phyloP scores from a whole-genome alignment of 2,329 filamentous ascomycete species.

The Penicillium paneum region DNA sequence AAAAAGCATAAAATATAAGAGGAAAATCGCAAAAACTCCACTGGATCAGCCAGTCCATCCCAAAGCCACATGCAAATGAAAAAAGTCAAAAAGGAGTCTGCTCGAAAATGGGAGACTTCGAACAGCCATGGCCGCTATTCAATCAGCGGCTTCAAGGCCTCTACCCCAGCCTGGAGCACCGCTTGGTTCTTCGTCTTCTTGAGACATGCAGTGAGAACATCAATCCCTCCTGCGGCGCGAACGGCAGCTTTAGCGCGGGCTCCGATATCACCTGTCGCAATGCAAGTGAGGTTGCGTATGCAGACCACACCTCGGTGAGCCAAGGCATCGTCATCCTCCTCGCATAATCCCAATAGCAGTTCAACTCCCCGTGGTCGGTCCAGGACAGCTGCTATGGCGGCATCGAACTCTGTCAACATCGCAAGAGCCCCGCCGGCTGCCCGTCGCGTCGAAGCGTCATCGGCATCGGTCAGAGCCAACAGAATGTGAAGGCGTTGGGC shows the following conservation, averaged over 20 bases:
- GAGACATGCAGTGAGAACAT: conserved; percentile 66
- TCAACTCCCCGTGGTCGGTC: conserved; percentile 68
- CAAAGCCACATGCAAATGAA: conserved; percentile 12
- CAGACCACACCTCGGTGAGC: conserved; percentile 70
- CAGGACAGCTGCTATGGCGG: conserved; percentile 68
- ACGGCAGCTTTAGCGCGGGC: conserved; percentile 59
- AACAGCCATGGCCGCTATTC: conserved; percentile 28
- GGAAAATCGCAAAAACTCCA: conserved; percentile 7
- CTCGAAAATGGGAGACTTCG: conserved; percentile 2
- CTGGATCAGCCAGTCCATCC: neutral
- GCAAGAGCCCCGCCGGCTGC: conserved; percentile 88
- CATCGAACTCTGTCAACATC: conserved; percentile 74
- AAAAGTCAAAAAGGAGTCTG: conserved; percentile 6
- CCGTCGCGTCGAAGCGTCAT: conserved; percentile 73
- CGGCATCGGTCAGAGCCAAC: conserved; percentile 80
- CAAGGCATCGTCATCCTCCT: conserved; percentile 58
- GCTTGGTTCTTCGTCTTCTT: conserved; percentile 66
- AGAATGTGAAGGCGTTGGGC: conserved; percentile 76
- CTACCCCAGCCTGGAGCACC: conserved; percentile 67
- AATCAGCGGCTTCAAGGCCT: conserved; percentile 67
- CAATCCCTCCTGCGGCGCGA: conserved; percentile 61
- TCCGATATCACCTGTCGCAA: conserved; percentile 63
- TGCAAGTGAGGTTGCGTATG: conserved; percentile 66
- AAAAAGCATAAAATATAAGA: conserved; percentile 1
- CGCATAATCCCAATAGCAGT: conserved; percentile 76